Conservation (phyloP, 2,329 filamentous ascomycete genomes). For the Reticulascus tulasneorum region DNA sequence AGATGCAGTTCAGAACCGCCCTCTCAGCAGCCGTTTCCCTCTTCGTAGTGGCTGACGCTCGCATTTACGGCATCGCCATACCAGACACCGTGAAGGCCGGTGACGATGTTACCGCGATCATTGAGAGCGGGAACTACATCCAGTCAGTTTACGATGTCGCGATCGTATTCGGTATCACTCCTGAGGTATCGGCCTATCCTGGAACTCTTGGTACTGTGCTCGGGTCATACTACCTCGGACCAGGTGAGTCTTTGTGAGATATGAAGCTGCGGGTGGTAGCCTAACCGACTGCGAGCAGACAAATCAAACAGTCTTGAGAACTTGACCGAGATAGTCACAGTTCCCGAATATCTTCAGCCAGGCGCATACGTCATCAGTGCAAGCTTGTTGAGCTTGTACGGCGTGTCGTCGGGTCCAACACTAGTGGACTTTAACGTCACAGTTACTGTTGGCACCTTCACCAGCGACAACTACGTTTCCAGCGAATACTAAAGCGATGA, state of each 20-base stretch:
- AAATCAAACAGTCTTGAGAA: slow-evolving; percentile 22
- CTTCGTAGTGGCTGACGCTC: slow-evolving; percentile 25
- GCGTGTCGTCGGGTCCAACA: slow-evolving; percentile 15
- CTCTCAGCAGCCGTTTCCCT: slow-evolving; percentile 18
- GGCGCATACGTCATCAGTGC: slow-evolving; percentile 22
- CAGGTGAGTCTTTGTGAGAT: slow-evolving; percentile 17
- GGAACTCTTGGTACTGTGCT: slow-evolving; percentile 24
- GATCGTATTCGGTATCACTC: slow-evolving; percentile 35
- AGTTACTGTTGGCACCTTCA: slow-evolving; percentile 20
- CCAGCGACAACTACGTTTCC: slow-evolving; percentile 27
- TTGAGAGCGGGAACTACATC: slow-evolving; percentile 38
- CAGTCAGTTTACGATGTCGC: slow-evolving; percentile 40
- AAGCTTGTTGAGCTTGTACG: slow-evolving; percentile 23
- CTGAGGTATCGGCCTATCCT: slow-evolving; percentile 18
- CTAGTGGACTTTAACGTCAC: slow-evolving; percentile 22
- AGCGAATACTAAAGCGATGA: slow-evolving; percentile 21
- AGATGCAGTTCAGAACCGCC: slow-evolving; percentile 18
- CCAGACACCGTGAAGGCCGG: slow-evolving; percentile 36
- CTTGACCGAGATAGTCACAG: slow-evolving; percentile 21
- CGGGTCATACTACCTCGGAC: slow-evolving; percentile 31
- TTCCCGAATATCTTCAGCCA: slow-evolving; percentile 16
- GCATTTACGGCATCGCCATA: slow-evolving; percentile 38
- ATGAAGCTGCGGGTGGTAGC: no score
- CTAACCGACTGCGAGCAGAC: slow-evolving; percentile 4
- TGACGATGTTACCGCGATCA: slow-evolving; percentile 25